Conservation (phyloP, 192 early-diverging fungal species). For the Rhizoclosmatium globosum region DNA sequence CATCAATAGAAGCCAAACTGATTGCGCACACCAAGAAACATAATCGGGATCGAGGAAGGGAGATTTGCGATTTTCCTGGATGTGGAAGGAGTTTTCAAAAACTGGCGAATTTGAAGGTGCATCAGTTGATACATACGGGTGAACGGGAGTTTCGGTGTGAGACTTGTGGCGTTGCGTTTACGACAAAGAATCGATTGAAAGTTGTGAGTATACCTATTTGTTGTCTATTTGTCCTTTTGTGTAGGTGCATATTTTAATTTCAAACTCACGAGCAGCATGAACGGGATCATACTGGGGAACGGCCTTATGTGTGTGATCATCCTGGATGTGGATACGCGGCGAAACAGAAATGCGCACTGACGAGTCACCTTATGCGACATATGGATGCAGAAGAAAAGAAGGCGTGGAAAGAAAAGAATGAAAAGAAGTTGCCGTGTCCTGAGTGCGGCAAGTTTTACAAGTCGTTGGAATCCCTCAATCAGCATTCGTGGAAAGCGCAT, state of each 20-base stretch:
- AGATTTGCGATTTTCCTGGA: neutral
- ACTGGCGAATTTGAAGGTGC: neutral
- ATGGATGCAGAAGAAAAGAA: neutral
- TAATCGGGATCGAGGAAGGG: neutral
- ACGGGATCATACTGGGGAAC: slow-evolving; percentile 12
- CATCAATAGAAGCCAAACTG: neutral
- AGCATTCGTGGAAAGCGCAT: slow-evolving; percentile 8
- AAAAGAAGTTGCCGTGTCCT: slow-evolving; percentile 4
- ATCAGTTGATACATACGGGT: slow-evolving; percentile 11
- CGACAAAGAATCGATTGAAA: slow-evolving; percentile 12
- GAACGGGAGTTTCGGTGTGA: neutral
- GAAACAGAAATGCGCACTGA: slow-evolving; percentile 8
- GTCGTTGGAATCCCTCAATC: slow-evolving; percentile 3
- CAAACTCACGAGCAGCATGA: slow-evolving; percentile 24
- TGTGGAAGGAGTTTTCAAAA: neutral
- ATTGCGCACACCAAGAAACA: neutral
- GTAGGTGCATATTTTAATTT: slow-evolving; percentile 4
- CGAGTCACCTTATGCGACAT: slow-evolving; percentile 7
- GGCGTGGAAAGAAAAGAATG: neutral
- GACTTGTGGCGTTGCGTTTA: neutral
- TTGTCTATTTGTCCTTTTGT: neutral
- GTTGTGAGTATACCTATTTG: neutral
- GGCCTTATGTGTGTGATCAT: slow-evolving; percentile 25
- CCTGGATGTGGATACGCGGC: slow-evolving; percentile 22
- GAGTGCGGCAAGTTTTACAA: slow-evolving; percentile 22